Evolutionary conservation across 805 yeast species (phyloP).

Genomic region (Teunomyces gatunensis): DNA sequence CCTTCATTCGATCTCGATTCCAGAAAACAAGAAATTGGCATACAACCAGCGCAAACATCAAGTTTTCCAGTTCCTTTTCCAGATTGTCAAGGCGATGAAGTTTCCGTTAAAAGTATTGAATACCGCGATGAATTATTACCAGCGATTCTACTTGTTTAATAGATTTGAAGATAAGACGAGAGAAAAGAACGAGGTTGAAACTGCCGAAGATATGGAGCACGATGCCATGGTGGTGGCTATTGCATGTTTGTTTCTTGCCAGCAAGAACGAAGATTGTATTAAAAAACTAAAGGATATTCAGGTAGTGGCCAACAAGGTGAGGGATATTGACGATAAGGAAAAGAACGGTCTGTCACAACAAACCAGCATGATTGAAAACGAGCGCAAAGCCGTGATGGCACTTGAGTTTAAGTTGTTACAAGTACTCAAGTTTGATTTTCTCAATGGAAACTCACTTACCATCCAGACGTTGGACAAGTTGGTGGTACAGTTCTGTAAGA

Average conservation of each 20-base stretch:
- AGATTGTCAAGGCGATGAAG: slow-evolving; percentile 51
- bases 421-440: slow-evolving; percentile 75
- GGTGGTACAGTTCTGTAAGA: slow-evolving; percentile 59
- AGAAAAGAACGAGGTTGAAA: slow-evolving; percentile 25
- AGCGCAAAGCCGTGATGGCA: slow-evolving; percentile 53
- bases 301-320: slow-evolving; percentile 43
- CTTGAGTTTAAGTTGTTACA: slow-evolving; percentile 75
- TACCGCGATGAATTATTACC: slow-evolving; percentile 70
- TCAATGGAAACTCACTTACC: slow-evolving; percentile 47
- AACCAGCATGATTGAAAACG: slow-evolving; percentile 41
- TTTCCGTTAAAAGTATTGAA: slow-evolving; percentile 71
- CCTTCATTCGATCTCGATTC: slow-evolving; percentile 52
- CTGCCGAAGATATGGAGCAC: slow-evolving; percentile 27
- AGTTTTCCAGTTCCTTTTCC: slow-evolving; percentile 53
- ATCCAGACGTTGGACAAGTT: slow-evolving; percentile 54
- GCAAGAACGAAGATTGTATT: slow-evolving; percentile 81
- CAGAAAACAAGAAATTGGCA: slow-evolving; percentile 41
- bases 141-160: slow-evolving; percentile 66
- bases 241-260: slow-evolving; percentile 66
- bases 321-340: slow-evolving; percentile 36
- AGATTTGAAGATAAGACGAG: slow-evolving; percentile 40
- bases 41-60: slow-evolving; percentile 53
- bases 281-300: slow-evolving; percentile 69
- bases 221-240: slow-evolving; percentile 63
- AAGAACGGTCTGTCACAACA: slow-evolving; percentile 11